Evolutionary conservation across 306 rosid species (phyloP).

Genomic region (Acacia acuminata): DNA sequence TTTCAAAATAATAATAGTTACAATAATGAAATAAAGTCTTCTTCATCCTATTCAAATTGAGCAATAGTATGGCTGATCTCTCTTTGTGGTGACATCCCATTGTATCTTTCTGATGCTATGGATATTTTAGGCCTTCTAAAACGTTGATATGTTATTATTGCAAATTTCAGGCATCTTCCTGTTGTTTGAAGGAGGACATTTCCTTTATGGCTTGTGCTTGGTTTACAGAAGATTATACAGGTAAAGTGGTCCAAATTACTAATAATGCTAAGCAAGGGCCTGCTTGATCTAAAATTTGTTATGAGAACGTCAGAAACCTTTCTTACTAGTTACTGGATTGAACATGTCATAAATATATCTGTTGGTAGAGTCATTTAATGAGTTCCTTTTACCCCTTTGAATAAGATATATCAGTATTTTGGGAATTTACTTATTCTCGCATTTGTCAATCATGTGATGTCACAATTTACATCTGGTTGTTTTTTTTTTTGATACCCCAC

Average conservation of each 20-base stretch:
- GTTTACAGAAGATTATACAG: not conserved
- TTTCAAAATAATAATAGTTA: not conserved
- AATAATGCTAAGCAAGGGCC: not conserved
- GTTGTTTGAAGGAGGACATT: not conserved
- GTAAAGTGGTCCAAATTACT: not conserved
- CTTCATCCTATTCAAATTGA: not conserved
- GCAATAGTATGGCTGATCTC: not conserved
- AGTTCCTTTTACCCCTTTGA: fast-evolving
- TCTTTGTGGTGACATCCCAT: conserved; percentile 13
- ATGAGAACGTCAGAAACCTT: not conserved
- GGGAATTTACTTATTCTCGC: not conserved
- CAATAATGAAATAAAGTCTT: not conserved
- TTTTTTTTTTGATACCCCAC: not conserved
- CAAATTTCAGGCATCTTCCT: not conserved
- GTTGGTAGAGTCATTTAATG: not conserved
- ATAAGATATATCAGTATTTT: not conserved
- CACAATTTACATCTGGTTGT: not conserved
- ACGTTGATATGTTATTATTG: not conserved
- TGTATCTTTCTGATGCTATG: conserved; percentile 20
- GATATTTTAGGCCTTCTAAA: conserved; percentile 13
- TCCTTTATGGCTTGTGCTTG: not conserved
- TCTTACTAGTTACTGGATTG: not conserved
- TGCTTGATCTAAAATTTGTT: not conserved
- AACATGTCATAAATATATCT: not conserved
- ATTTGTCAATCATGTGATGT: conserved; percentile 7